These are phyloP conservation scores for Inosperma sp. DNA, from an alignment of 768 basidiomycete species.

Conservation along the genomic window DNA sequence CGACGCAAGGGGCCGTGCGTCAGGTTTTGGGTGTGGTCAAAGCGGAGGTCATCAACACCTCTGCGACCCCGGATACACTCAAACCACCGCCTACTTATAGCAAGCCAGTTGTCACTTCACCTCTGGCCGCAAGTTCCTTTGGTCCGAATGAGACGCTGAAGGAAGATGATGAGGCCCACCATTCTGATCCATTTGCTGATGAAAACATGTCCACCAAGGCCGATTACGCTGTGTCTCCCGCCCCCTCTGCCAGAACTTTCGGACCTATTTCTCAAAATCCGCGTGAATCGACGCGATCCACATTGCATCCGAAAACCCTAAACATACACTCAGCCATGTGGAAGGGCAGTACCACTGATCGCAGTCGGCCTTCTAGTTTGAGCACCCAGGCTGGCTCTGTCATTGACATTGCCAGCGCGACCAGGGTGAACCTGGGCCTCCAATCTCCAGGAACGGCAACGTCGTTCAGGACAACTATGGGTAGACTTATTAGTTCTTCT, in stretches of 20 bases:
- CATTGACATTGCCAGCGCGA: slow-evolving; percentile 59
- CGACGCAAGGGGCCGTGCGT: slow-evolving; percentile 56
- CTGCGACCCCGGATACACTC: slow-evolving; percentile 37
- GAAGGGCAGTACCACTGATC: slow-evolving; percentile 25
- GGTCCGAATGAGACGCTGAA: slow-evolving; percentile 60
- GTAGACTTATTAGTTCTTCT: slow-evolving; percentile 50
- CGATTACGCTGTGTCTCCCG: slow-evolving; percentile 34
- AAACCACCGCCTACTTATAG: slow-evolving; percentile 37
- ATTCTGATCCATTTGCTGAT: slow-evolving; percentile 65
- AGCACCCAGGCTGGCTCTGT: slow-evolving; percentile 58
- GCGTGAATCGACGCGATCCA: slow-evolving; percentile 28
- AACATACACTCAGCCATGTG: slow-evolving; percentile 36
- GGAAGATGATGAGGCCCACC: slow-evolving; percentile 53
- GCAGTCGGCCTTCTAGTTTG: slow-evolving; percentile 56
- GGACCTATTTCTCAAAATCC: slow-evolving; percentile 25
- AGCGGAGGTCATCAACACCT: slow-evolving; percentile 70
- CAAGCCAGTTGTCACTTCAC: slow-evolving; percentile 45
- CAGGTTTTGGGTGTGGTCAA: slow-evolving; percentile 74
- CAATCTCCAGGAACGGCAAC: slow-evolving; percentile 34
- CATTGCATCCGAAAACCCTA: slow-evolving; percentile 38
- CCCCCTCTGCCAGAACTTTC: slow-evolving; percentile 40
- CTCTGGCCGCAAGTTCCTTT: slow-evolving; percentile 67
- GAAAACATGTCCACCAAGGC: slow-evolving; percentile 42
- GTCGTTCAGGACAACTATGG: slow-evolving; percentile 59
- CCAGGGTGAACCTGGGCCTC: slow-evolving; percentile 62